phyloP scores from a whole-genome alignment of 495 filamentous ascomycete species.

The Aspergillus affinis region DNA sequence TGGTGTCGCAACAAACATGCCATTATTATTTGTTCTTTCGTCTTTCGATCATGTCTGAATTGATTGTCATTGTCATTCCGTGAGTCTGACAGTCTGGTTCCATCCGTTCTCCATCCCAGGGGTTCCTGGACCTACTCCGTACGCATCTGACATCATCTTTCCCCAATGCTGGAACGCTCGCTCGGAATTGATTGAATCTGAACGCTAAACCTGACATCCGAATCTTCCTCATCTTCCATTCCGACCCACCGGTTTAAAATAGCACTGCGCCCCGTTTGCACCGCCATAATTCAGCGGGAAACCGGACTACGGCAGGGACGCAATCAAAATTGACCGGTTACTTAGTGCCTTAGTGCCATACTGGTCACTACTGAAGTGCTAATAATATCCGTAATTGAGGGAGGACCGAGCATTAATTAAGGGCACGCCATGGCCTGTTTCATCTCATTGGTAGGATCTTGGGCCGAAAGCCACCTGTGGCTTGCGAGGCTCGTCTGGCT shows the following conservation, averaged over 20 bases:
- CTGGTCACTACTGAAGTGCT: background rate
- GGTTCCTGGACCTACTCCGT: no score
- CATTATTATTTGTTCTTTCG: background rate
- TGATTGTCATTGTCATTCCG: no score
- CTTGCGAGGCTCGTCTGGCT: background rate
- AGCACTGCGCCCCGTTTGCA: slow-evolving; percentile 5
- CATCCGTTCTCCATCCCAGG: no score
- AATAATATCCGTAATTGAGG: background rate
- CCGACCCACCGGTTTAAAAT: slow-evolving; percentile 10
- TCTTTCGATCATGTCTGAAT: no score
- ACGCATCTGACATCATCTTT: slow-evolving; percentile 7
- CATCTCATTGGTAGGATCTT: background rate
- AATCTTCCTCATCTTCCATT: background rate
- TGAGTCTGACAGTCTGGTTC: no score
- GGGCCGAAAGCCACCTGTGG: background rate
- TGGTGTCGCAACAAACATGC: background rate
- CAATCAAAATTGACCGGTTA: background rate
- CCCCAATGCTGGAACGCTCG: background rate
- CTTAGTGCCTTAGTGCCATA: no score
- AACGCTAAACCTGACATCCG: background rate
- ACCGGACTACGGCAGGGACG: background rate
- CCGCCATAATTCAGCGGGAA: slow-evolving; percentile 8
- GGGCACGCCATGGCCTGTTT: background rate
- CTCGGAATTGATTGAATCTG: background rate
- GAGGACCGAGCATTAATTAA: background rate